phyloP scores from a whole-genome alignment of 805 yeast genomes.

The Candida easanensis region DNA sequence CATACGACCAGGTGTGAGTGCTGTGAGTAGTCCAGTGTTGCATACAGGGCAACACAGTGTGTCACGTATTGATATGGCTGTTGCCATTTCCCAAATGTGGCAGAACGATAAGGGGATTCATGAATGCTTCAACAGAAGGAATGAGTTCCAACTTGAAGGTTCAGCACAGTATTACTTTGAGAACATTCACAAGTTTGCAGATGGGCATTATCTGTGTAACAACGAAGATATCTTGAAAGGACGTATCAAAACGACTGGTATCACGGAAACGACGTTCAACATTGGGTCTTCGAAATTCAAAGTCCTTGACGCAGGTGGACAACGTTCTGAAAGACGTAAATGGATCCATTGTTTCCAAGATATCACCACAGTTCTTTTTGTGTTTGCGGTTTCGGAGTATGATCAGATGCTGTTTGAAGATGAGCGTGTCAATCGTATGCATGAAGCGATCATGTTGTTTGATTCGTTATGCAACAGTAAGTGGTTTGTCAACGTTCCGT shows the following conservation, averaged over 20 bases:
- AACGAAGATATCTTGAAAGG: slow-evolving; percentile 87
- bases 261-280: slow-evolving; percentile 78
- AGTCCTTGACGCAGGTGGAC: slow-evolving; percentile 96
- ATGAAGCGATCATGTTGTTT: slow-evolving; percentile 82
- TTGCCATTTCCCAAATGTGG: slow-evolving; percentile 73
- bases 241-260: slow-evolving; percentile 93
- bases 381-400: slow-evolving; percentile 86
- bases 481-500: slow-evolving; percentile 85
- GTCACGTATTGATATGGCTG: slow-evolving; percentile 57
- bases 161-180: slow-evolving; percentile 81
- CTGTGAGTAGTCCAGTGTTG: slow-evolving; percentile 16
- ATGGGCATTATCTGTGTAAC: slow-evolving; percentile 62
- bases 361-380: slow-evolving; percentile 83
- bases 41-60: slow-evolving; percentile 14
- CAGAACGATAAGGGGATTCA: slow-evolving; percentile 61
- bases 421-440: slow-evolving; percentile 83
- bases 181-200: slow-evolving; percentile 61
- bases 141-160: slow-evolving; percentile 82
- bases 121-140: slow-evolving; percentile 55
- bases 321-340: slow-evolving; percentile 83
- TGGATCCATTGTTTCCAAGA: slow-evolving; percentile 96
- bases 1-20: slow-evolving; percentile 26
- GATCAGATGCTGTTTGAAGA: slow-evolving; percentile 93
- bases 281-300: slow-evolving; percentile 65
- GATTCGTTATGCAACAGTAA: slow-evolving; percentile 78